These are phyloP conservation scores for Sphagnum magellanicum DNA, from an alignment of 228 moss, liverwort and hornwort species.

Conservation along the genomic window DNA sequence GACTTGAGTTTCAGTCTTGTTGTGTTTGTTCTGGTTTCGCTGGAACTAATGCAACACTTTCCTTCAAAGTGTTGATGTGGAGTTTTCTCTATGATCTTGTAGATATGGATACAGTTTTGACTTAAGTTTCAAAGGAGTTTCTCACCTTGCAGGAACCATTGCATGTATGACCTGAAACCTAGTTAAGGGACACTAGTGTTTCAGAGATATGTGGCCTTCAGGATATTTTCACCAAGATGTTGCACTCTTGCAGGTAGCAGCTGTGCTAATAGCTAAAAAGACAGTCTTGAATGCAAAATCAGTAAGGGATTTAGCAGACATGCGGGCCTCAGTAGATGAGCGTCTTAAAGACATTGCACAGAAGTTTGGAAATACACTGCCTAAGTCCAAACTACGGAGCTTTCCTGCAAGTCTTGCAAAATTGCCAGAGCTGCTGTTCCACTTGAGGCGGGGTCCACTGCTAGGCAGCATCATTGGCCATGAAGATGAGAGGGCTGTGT, in stretches of 20 bases:
- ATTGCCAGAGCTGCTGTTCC: slow-evolving; percentile 88
- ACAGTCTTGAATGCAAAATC: slow-evolving; percentile 79
- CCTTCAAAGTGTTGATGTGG: no score
- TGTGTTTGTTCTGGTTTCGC: no score
- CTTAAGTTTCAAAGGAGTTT: no score
- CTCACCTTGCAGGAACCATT: no score
- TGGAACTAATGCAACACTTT: no score
- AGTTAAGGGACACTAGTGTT: no score
- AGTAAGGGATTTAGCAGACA: slow-evolving; percentile 64
- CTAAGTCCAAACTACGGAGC: slow-evolving; percentile 56
- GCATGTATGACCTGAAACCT: no score
- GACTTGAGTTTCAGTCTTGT: no score
- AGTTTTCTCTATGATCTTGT: no score
- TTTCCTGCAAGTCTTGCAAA: slow-evolving; percentile 83
- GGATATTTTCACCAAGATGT: no score
- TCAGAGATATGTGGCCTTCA: no score
- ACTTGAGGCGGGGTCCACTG: slow-evolving; percentile 84
- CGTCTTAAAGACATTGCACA: slow-evolving; percentile 81
- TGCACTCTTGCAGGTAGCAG: slow-evolving; percentile 44
- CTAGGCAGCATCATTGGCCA: slow-evolving; percentile 90
- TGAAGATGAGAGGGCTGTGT: slow-evolving; percentile 96
- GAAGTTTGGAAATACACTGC: slow-evolving; percentile 62
- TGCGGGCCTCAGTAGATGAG: slow-evolving; percentile 77
- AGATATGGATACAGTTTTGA: no score
- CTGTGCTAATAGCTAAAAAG: slow-evolving; percentile 90